phyloP scores from a whole-genome alignment of 768 basidiomycete species.

The Trametes elegans region DNA sequence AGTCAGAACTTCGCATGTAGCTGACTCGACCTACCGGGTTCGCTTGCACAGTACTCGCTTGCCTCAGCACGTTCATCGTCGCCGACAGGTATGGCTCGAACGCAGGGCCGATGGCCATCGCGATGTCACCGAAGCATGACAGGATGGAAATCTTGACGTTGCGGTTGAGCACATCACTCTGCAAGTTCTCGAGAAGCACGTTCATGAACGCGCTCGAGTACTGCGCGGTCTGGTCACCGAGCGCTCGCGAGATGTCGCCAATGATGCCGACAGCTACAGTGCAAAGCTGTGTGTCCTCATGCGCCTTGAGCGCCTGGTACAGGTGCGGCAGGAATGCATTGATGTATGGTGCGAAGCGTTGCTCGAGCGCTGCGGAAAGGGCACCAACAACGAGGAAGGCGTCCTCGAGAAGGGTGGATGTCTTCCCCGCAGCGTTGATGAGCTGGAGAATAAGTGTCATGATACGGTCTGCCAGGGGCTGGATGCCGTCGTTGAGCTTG shows the following conservation, averaged over 20 bases:
- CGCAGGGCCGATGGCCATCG: slow-evolving; percentile 79
- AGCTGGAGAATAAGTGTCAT: slow-evolving; percentile 90
- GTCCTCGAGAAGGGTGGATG: slow-evolving; percentile 93
- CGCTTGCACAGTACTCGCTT: slow-evolving; percentile 86
- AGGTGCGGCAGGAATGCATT: slow-evolving; percentile 82
- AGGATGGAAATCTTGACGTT: slow-evolving; percentile 97
- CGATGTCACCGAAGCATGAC: slow-evolving; percentile 95
- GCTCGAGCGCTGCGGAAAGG: slow-evolving; percentile 67
- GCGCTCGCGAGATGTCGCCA: slow-evolving; percentile 93
- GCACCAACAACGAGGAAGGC: slow-evolving; percentile 94
- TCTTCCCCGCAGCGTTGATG: slow-evolving; percentile 85
- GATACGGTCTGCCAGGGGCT: slow-evolving; percentile 88
- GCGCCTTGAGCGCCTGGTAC: slow-evolving; percentile 83
- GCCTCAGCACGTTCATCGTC: slow-evolving; percentile 86
- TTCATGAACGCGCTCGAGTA: slow-evolving; percentile 91
- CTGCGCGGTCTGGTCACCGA: slow-evolving; percentile 78
- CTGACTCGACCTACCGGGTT: slow-evolving; percentile 63
- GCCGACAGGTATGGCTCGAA: slow-evolving; percentile 91
- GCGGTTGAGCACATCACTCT: slow-evolving; percentile 85
- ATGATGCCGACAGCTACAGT: slow-evolving; percentile 95
- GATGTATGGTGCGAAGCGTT: slow-evolving; percentile 79
- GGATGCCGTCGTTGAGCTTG: slow-evolving; percentile 78
- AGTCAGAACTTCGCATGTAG: neutral
- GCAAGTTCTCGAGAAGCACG: slow-evolving; percentile 86
- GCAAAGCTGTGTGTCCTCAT: slow-evolving; percentile 95